Conservation (phyloP, 176 grass and related monocot species). For the Thinopyrum elongatum region DNA sequence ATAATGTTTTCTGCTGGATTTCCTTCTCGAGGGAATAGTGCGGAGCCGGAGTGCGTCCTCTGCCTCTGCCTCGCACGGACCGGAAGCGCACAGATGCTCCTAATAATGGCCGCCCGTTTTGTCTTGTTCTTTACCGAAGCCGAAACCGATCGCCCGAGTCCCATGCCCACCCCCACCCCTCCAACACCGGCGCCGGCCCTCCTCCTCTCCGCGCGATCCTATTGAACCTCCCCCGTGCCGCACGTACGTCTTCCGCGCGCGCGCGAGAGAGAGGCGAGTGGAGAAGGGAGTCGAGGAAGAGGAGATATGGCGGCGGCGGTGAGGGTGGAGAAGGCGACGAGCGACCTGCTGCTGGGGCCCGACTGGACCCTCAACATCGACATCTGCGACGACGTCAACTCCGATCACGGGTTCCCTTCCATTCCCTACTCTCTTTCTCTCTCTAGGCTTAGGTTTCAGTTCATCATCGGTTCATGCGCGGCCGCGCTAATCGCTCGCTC, state of each 20-base stretch:
- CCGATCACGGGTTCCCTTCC: constrained; percentile 47
- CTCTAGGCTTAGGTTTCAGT: not conserved
- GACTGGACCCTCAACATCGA: constrained; percentile 96
- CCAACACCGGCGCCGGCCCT: too few relatives aligned
- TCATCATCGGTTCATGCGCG: not conserved
- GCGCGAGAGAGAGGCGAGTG: too few relatives aligned
- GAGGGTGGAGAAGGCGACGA: constrained; percentile 87
- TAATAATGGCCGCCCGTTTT: not conserved
- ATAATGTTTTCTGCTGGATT: not conserved
- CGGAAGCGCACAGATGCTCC: not conserved
- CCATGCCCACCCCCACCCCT: too few relatives aligned
- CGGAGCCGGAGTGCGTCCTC: too few relatives aligned
- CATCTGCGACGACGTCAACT: constrained; percentile 81
- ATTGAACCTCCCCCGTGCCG: too few relatives aligned
- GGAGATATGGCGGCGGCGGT: constrained; percentile 43
- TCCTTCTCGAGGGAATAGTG: not conserved
- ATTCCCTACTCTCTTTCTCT: too few relatives aligned
- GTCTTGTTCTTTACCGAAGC: not conserved
- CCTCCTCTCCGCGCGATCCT: too few relatives aligned
- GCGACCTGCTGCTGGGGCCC: constrained; percentile 78
- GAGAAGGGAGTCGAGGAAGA: too few relatives aligned
- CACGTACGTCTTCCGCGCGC: too few relatives aligned
- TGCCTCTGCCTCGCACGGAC: not conserved
- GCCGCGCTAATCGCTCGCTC: not conserved
- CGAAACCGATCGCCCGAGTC: too few relatives aligned